Evolutionary conservation across 1,139 yeast genomes (phyloP).

Genomic region (Blastobotrys proliferans): DNA sequence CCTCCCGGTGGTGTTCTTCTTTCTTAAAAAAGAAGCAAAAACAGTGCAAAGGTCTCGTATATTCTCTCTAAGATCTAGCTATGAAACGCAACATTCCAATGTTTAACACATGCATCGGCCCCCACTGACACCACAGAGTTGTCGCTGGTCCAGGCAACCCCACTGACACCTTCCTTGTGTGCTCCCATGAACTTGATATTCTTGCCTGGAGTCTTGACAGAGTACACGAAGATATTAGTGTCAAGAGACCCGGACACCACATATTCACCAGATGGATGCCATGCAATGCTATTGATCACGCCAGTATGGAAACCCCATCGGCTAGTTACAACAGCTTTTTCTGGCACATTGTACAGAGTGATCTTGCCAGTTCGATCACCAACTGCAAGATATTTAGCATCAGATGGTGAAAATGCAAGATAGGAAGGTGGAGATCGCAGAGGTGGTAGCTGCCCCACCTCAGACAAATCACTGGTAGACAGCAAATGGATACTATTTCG

Average conservation of each 20-base stretch:
- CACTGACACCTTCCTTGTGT: constrained; percentile 82
- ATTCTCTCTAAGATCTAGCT: not conserved
- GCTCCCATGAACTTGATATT: constrained; percentile 72
- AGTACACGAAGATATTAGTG: constrained; percentile 73
- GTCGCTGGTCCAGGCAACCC: constrained; percentile 61
- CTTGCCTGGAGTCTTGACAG: constrained; percentile 72
- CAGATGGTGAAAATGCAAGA: constrained; percentile 67
- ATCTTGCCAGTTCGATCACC: constrained; percentile 89
- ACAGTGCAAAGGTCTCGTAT: no score
- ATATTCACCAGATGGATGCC: constrained; percentile 72
- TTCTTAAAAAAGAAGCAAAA: no score
- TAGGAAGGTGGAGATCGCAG: constrained; percentile 59
- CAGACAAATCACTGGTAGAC: constrained; percentile 16
- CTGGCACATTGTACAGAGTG: constrained; percentile 54
- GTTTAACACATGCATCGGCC: constrained; percentile 73
- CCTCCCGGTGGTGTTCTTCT: no score
- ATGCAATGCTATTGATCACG: constrained; percentile 66
- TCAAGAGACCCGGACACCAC: constrained; percentile 81
- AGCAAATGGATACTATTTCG: constrained; percentile 21
- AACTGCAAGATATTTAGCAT: constrained; percentile 66
- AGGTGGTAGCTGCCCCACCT: constrained; percentile 39
- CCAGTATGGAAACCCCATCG: constrained; percentile 97
- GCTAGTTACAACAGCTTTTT: constrained; percentile 63
- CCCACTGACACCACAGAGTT: constrained; percentile 64
- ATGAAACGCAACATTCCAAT: constrained; percentile 48